Conservation (phyloP, 208 protist genomes). For the Balamuthia mandrillaris region DNA sequence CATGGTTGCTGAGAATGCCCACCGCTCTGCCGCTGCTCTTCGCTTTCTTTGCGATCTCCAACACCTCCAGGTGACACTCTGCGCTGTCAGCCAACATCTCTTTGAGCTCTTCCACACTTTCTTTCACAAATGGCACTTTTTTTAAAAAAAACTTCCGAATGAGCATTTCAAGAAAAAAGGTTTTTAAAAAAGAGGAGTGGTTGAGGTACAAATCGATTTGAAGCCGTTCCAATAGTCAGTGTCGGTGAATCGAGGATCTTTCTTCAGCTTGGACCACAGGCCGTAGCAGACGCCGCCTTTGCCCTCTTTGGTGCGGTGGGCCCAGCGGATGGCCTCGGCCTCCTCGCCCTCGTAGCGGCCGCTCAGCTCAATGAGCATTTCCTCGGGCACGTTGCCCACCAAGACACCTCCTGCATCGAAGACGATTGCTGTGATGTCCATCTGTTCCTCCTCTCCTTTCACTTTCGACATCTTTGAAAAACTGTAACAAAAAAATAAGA, state of each 20-base stretch:
- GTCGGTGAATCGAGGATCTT: background rate
- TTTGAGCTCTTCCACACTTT: background rate
- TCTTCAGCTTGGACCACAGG: conserved; percentile 27
- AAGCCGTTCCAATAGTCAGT: conserved; percentile 17
- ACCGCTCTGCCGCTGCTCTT: background rate
- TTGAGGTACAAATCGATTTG: background rate
- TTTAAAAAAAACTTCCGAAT: too few relatives aligned
- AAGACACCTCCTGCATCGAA: too few relatives aligned
- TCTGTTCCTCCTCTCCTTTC: too few relatives aligned
- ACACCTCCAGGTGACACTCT: background rate
- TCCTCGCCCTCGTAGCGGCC: too few relatives aligned
- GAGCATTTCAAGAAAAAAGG: background rate
- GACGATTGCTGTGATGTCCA: too few relatives aligned
- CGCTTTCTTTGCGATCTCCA: background rate
- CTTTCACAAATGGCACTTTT: background rate
- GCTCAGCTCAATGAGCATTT: too few relatives aligned
- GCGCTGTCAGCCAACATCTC: background rate
- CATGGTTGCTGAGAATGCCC: background rate
- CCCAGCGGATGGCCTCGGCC: too few relatives aligned
- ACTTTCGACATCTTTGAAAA: too few relatives aligned
- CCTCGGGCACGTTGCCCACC: too few relatives aligned
- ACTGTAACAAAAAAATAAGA: too few relatives aligned
- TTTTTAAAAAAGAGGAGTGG: too few relatives aligned
- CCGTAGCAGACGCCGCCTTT: background rate
- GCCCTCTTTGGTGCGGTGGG: too few relatives aligned